Base-by-base conservation (phyloP, 2,329 filamentous ascomycete species). In the Pseudopyrenochaeta lycopersici region DNA sequence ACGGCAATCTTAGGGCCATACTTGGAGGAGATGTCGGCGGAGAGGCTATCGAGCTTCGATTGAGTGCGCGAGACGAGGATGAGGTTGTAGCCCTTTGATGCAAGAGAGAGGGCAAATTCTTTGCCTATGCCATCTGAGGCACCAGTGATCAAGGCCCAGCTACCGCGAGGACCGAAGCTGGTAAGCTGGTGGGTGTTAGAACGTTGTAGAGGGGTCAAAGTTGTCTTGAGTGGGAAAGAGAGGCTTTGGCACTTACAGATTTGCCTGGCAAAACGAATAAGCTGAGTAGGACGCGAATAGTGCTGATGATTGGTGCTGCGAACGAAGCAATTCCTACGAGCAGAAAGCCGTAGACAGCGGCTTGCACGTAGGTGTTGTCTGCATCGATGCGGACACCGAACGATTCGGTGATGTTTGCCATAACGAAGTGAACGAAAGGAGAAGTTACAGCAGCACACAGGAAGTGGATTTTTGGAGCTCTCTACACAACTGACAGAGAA, bases 51-150 rank as follows among this genome's bases (percentile, higher is more conserved):
- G 63, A 99, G 88, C 80, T 99, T 99, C 35, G 91, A 91, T 64
- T 90, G 85, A n/a, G 96, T 98, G 68, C 96, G 93, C 40, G 95
- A 98, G 57, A 99, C 89, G 65, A 99, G 91, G 58, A 99, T 81
- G 66, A 98, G 83, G 79, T 97, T 98, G 86, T 94, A 99, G 68
- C 93, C 93, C 75, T 95, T 93, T 57, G 86, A 82, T 20, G 95
- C 93, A 52, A 99, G 88, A 76, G 98, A 92, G 29, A 90, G 84
- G 32, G 94, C 92, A 75, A 92, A 99, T 80, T 99, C 95, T 79
- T 97, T 98, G 74, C 95, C 95, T 59, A 99, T 88, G 61, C 95
- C 96, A 77, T 99, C 95, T 10, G 93, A 97, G 46, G 94, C 95
- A 60, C 95, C 95, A 21, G 95, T 99, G 35, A 99, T 85, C 49